Conservation (phyloP, 2,329 filamentous ascomycete species). For the Aspergillus sp. region DNA sequence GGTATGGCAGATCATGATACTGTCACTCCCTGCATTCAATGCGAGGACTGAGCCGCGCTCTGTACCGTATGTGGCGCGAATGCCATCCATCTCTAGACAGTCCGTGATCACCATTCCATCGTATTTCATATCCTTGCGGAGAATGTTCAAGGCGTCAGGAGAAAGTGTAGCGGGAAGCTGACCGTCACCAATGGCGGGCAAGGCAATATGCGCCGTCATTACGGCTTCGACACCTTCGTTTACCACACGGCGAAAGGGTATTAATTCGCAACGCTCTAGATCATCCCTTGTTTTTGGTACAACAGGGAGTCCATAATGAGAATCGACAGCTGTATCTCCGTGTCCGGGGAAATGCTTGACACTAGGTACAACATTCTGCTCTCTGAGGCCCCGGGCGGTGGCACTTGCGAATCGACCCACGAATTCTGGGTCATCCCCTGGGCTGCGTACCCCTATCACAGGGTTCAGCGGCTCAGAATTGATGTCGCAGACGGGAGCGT, state of each 20-base stretch:
- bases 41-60: slow-evolving; percentile 38
- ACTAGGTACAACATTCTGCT: slow-evolving; percentile 37
- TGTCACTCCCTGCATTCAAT: slow-evolving; percentile 41
- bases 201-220: slow-evolving; percentile 43
- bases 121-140: slow-evolving; percentile 40
- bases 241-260: slow-evolving; percentile 41
- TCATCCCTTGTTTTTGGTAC: slow-evolving; percentile 33
- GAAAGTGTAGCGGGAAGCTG: slow-evolving; percentile 39
- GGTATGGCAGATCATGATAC: slow-evolving; percentile 44
- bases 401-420: slow-evolving; percentile 39
- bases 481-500: slow-evolving; percentile 41
- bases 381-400: slow-evolving; percentile 32
- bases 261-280: slow-evolving; percentile 37
- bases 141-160: slow-evolving; percentile 30
- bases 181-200: slow-evolving; percentile 30
- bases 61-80: slow-evolving; percentile 37
- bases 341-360: slow-evolving; percentile 45
- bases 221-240: slow-evolving; percentile 39
- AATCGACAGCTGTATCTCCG: slow-evolving; percentile 42
- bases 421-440: slow-evolving; percentile 37
- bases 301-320: slow-evolving; percentile 38
- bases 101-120: slow-evolving; percentile 42
- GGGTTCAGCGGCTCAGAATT: slow-evolving; percentile 42
- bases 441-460: slow-evolving; percentile 40
- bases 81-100: slow-evolving; percentile 43